phyloP scores from a whole-genome alignment of 108 stramenopile species.

The Stephanodiscus triporus region DNA sequence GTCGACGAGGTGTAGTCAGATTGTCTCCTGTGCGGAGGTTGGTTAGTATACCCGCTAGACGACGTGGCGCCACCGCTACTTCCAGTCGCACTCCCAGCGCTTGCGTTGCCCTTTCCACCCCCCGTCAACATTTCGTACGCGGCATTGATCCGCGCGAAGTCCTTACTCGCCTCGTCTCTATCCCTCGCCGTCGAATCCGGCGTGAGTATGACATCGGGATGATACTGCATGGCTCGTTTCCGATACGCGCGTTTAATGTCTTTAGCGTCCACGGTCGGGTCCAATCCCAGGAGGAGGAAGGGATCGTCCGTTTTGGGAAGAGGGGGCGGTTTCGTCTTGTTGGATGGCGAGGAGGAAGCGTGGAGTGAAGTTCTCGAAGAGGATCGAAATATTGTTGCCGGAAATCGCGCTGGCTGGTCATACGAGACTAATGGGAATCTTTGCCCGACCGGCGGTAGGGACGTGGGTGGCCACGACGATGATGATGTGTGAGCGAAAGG shows the following conservation, averaged over 20 bases:
- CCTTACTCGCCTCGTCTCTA: conserved; percentile 67
- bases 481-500: no score
- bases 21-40: conserved; percentile 76
- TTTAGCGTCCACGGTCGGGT: conserved; percentile 60
- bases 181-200: conserved; percentile 58
- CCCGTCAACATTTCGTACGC: conserved; percentile 77
- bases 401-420: background rate
- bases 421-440: background rate
- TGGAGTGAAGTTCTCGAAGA: background rate
- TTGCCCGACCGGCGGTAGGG: background rate
- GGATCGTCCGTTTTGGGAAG: conserved; percentile 51
- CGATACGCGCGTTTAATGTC: conserved; percentile 84
- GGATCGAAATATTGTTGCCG: background rate
- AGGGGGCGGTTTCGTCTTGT: conserved; percentile 42
- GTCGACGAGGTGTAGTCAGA: conserved; percentile 39
- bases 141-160: conserved; percentile 83
- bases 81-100: background rate
- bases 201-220: conserved; percentile 75
- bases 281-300: conserved; percentile 52
- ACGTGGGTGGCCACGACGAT: no score
- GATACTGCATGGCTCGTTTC: conserved; percentile 77
- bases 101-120: conserved; percentile 21
- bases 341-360: conserved; percentile 9
- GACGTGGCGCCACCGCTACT: conserved; percentile 24
- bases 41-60: conserved; percentile 45